A percentile compares a stretch with the other conserved stretches of the same genome.
Conservation (phyloP, 176 grass and related monocot species). For the Oryza meridionalis region DNA sequence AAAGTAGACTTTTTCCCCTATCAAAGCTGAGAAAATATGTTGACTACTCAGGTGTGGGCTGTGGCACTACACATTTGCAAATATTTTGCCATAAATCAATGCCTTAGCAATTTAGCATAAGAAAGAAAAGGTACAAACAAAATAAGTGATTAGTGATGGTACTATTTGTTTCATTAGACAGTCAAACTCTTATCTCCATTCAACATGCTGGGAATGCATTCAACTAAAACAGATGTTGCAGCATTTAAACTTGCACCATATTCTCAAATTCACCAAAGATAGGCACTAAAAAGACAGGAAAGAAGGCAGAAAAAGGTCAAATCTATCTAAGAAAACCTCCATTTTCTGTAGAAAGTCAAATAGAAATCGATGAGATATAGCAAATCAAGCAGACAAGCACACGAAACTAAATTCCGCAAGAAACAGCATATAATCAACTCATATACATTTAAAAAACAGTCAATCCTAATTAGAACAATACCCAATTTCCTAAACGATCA, state of each 20-base stretch:
- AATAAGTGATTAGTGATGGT: not conserved
- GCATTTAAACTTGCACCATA: constrained; percentile 8
- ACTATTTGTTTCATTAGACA: not conserved
- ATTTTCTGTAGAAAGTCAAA: not conserved
- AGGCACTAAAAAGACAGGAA: not conserved
- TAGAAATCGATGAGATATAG: not conserved
- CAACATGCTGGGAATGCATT: not conserved
- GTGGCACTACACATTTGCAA: constrained; percentile 11
- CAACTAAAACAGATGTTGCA: not conserved
- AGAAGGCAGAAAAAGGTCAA: not conserved
- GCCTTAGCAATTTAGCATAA: not conserved
- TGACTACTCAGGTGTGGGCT: not conserved
- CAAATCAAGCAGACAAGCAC: not conserved
- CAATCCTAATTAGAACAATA: not conserved
- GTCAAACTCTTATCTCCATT: not conserved
- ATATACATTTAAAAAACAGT: not conserved
- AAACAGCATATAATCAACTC: not conserved
- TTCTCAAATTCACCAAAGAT: not conserved
- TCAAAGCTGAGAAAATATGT: not conserved
- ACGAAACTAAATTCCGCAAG: not conserved
- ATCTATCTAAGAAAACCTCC: not conserved
- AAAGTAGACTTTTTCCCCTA: not conserved
- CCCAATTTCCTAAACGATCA: not conserved
- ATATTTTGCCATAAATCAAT: not conserved
- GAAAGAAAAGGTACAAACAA: not conserved